Conservation (phyloP, 495 filamentous ascomycete genomes). For the Tuber umbilicatum region DNA sequence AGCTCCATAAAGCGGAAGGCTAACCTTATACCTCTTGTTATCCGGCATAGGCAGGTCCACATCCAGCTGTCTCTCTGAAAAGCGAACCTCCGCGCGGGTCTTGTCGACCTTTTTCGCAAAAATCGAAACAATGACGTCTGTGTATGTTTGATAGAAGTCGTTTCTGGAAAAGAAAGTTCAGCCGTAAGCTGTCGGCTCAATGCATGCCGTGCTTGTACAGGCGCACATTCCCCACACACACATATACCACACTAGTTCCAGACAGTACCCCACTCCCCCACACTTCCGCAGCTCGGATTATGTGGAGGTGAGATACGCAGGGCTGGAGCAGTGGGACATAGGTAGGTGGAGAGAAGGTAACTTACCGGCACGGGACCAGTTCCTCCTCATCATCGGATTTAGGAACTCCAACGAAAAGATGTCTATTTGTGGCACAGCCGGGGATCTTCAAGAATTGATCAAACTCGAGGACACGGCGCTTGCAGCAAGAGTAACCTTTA, state of each 20-base stretch:
- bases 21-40: conserved; percentile 70
- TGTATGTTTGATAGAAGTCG: conserved; percentile 92
- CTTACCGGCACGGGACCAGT: conserved; percentile 45
- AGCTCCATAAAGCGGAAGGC: conserved; percentile 65
- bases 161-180: conserved; percentile 48
- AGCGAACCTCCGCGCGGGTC: conserved; percentile 61
- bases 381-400: conserved; percentile 56
- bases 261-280: neutral
- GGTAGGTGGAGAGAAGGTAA: conserved; percentile 3
- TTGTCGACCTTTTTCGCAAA: conserved; percentile 97
- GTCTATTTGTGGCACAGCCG: conserved; percentile 75
- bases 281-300: neutral
- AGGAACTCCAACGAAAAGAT: conserved; percentile 79
- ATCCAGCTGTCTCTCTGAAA: conserved; percentile 52
- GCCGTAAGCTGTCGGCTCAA: conserved; percentile 6
- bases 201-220: neutral
- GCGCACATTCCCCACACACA: conserved; percentile 16
- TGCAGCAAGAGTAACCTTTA: conserved; percentile 97
- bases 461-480: conserved; percentile 88
- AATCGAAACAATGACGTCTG: conserved; percentile 78
- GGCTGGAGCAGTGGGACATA: neutral
- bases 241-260: conserved; percentile 6
- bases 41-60: conserved; percentile 81
- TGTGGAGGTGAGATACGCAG: neutral
- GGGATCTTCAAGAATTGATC: conserved; percentile 95